Evolutionary conservation across 441 rosid species (phyloP), one percentile per base, ranked within the genome.

Genomic region (Adansonia rubrostipa): DNA sequence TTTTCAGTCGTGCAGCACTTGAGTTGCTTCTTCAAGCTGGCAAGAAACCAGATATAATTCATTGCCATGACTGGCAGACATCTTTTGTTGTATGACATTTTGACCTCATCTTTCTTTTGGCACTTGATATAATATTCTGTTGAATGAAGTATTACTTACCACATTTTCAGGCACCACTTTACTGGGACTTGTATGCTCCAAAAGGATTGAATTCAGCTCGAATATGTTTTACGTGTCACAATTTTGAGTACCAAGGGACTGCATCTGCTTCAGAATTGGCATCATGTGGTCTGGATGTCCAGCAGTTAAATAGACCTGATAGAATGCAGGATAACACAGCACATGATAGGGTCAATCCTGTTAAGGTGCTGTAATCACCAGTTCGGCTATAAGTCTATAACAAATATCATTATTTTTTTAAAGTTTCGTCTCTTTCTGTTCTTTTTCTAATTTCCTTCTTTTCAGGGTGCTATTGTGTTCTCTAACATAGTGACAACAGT

Each of bases 1-100:
- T 80, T 84, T 96, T 94, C 78, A 94, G 99, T 83, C 97, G 98
- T 33, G 97, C 97, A 62, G 98, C 99, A 9, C 90, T 96, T 71
- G 97, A 96, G 88, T 84, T 94, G 87, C 93, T 96, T 83, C 92
- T 91, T 82, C 97, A 89, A 87, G 84, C 97, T 66, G 97, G 98
- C 79, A 94, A 96, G 85, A 92, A 84, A 84, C 99, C 99, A 1
- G 97, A 96, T 85, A 93, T 96, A 79, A 92, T 96, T 62, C 99
- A 96, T 82, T 96, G 98, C 85, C 99, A 96, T 81, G 99, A 96
- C 83, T 96, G 99, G 99, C 98, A 96, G 88, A 93, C 99, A 75
- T 97, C 99, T 78, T 96, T 96, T 86, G 93, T 96, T 77, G 98
- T 96, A 92, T 65, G 96, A 58, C 63, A 28, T 72, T 58, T n/a